Evolutionary conservation across 2,329 filamentous ascomycete genomes (phyloP), one percentile per base, ranked within the genome.

Genomic region (Davidsoniella australis): DNA sequence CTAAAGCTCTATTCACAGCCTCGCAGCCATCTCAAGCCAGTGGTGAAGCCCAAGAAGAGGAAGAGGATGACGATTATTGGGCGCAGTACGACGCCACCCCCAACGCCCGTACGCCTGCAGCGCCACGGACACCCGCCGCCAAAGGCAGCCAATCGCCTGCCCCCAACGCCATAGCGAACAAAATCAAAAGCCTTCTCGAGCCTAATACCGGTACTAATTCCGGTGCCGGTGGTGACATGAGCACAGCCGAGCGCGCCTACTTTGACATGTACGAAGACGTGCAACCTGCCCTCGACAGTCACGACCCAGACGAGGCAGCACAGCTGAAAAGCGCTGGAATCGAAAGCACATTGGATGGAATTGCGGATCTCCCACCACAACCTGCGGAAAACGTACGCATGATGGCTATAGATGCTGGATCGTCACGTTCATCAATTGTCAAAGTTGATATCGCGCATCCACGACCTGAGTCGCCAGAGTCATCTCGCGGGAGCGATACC

Each of bases 271-370:
- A 91, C 61, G 79, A 82, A 57, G 69, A 75, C 54, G 82, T 89
- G 7, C 84, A 89, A 60, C 82, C 84, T 2, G 83, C 83, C 29
- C 77, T 89, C 69, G 85, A 89, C 62, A 77, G 76, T 50, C 78
- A 88, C 60, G 83, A 88, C 56, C 83, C 83, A n/a, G 81, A 86
- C 57, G 82, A 86, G 64, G 47, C 44, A 10, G 40, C 23, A 5
- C 41, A 50, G 9, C 29, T 53, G 3, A 24, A 49, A 2, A 78
- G 69, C 50, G 65, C 58, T 56, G 43, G 55, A 55, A 47, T 52
- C 17, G 57, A 61, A 41, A 58, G 61, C 33, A 57, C 61, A 50
- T n/a, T 65, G 10, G 57, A 58, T 23, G 61, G 60, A 20, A 10
- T 16, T 17, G 24, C 45, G 3, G 24, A 41, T 8, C 16, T 46